Evolutionary conservation across 1,284 basidiomycete species (phyloP).

Genomic region (Xanthoconium separans): DNA sequence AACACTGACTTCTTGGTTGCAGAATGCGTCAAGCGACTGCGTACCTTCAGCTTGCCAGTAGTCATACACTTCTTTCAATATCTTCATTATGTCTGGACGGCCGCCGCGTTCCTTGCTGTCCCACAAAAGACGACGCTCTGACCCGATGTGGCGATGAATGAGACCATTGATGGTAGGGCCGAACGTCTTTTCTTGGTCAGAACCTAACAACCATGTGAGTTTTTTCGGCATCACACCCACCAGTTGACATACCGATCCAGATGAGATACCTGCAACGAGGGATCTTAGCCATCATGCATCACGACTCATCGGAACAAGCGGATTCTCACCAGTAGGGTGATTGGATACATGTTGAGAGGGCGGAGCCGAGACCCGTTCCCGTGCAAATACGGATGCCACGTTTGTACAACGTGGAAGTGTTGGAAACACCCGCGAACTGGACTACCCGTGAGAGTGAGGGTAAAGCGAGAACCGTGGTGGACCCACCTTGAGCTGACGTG

Average conservation of each 20-base stretch:
- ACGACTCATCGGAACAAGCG: slow-evolving; percentile 3
- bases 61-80: slow-evolving; percentile 64
- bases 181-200: slow-evolving; percentile 76
- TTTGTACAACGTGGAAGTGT: slow-evolving; percentile 72
- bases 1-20: slow-evolving; percentile 6
- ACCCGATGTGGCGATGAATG: slow-evolving; percentile 63
- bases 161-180: slow-evolving; percentile 71
- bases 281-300: slow-evolving; percentile 1
- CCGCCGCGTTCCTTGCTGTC: slow-evolving; percentile 68
- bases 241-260: slow-evolving; percentile 61
- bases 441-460: slow-evolving; percentile 7
- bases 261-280: slow-evolving; percentile 59
- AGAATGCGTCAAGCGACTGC: not conserved
- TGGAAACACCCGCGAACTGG: slow-evolving; percentile 76
- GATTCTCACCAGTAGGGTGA: slow-evolving; percentile 60
- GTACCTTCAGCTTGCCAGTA: slow-evolving; percentile 71
- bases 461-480: not conserved
- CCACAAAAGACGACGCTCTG: slow-evolving; percentile 70
- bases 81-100: slow-evolving; percentile 74
- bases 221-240: not conserved
- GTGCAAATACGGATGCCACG: slow-evolving; percentile 77
- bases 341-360: slow-evolving; percentile 76
- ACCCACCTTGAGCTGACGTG: slow-evolving; percentile 66
- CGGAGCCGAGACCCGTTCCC: slow-evolving; percentile 75
- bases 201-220: slow-evolving; percentile 42